A percentile compares a stretch with the other conserved stretches of the same genome.
Evolutionary conservation across 495 filamentous ascomycete genomes (phyloP).

Genomic region (Amphirosellinia nigrospora): DNA sequence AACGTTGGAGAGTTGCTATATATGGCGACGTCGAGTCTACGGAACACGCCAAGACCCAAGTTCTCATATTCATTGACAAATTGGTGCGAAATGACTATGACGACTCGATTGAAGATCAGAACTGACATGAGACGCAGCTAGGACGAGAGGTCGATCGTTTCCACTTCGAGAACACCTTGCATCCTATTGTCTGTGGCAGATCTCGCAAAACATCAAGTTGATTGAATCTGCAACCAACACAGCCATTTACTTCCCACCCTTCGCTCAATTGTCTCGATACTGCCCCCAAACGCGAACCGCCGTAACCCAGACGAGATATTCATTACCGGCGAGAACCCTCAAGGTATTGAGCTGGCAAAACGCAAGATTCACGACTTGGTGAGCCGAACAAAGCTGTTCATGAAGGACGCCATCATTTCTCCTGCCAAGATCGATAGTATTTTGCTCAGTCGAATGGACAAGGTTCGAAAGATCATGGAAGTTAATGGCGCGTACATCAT

Average conservation of each 20-base stretch:
- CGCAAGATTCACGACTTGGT: slow-evolving; percentile 85
- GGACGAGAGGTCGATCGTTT: slow-evolving; percentile 82
- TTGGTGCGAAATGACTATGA: slow-evolving; percentile 65
- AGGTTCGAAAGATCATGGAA: slow-evolving; percentile 97
- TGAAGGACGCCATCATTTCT: slow-evolving; percentile 88
- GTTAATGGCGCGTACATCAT: slow-evolving; percentile 92
- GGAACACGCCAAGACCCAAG: slow-evolving; percentile 94
- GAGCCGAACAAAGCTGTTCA: slow-evolving; percentile 75
- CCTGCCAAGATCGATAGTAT: slow-evolving; percentile 93
- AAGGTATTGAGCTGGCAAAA: slow-evolving; percentile 85
- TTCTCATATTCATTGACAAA: slow-evolving; percentile 96
- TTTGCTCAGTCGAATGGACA: slow-evolving; percentile 87
- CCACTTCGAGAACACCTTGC: slow-evolving; percentile 83
- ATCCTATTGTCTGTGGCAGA: slow-evolving; percentile 88
- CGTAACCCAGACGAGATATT: slow-evolving; percentile 88
- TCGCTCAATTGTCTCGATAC: slow-evolving; percentile 87
- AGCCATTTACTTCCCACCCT: slow-evolving; percentile 96
- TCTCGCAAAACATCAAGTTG: slow-evolving; percentile 94
- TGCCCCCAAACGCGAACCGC: slow-evolving; percentile 73
- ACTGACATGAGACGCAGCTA: slow-evolving; percentile 62
- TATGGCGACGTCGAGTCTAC: slow-evolving; percentile 94
- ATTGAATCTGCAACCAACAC: slow-evolving; percentile 94
- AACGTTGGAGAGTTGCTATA: slow-evolving; percentile 87
- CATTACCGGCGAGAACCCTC: slow-evolving; percentile 84
- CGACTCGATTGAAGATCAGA: not conserved